A percentile compares a stretch with the other conserved stretches of the same genome.
Evolutionary conservation across 352 stramenopile species (phyloP).

Genomic region (Phytophthora macrochlamydospora): DNA sequence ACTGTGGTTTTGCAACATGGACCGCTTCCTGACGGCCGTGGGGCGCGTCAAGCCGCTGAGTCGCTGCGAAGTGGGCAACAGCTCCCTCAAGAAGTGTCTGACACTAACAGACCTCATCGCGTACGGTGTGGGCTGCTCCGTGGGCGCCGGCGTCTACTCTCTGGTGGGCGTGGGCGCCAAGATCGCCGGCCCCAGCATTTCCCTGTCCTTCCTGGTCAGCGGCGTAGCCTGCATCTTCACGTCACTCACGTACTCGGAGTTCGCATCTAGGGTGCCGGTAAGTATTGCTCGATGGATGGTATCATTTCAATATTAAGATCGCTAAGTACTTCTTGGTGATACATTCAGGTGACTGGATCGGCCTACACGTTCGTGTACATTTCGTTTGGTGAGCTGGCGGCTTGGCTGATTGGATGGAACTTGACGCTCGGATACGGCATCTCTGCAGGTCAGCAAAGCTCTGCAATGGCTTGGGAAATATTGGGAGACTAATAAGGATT

Average conservation of each 20-base stretch:
- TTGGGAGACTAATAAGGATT: not conserved
- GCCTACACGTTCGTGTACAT: conserved; percentile 92
- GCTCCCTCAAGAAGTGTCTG: conserved; percentile 66
- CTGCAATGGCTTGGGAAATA: too few relatives aligned
- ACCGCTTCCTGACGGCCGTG: conserved; percentile 58
- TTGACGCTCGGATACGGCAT: conserved; percentile 94
- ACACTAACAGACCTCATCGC: conserved; percentile 80
- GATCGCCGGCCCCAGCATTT: conserved; percentile 87
- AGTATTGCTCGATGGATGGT: conserved; percentile 1
- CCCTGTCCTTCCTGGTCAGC: conserved; percentile 91
- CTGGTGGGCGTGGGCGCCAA: conserved; percentile 87
- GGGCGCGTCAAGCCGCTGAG: conserved; percentile 75
- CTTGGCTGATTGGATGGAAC: conserved; percentile 94
- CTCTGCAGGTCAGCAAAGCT: conserved; percentile 58
- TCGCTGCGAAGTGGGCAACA: conserved; percentile 43
- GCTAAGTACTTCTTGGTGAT: conserved; percentile 16
- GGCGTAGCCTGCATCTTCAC: conserved; percentile 91
- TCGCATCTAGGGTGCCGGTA: conserved; percentile 85
- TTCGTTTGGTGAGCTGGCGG: conserved; percentile 86
- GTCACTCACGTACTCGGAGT: conserved; percentile 92
- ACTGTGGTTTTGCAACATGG: conserved; percentile 28
- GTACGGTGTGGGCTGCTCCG: conserved; percentile 91
- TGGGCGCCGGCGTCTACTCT: conserved; percentile 93
- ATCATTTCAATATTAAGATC: not conserved
- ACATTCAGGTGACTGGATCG: conserved; percentile 77